Evolutionary conservation across 352 stramenopile genomes (phyloP).

Genomic region (Plasmopara halstedii): DNA sequence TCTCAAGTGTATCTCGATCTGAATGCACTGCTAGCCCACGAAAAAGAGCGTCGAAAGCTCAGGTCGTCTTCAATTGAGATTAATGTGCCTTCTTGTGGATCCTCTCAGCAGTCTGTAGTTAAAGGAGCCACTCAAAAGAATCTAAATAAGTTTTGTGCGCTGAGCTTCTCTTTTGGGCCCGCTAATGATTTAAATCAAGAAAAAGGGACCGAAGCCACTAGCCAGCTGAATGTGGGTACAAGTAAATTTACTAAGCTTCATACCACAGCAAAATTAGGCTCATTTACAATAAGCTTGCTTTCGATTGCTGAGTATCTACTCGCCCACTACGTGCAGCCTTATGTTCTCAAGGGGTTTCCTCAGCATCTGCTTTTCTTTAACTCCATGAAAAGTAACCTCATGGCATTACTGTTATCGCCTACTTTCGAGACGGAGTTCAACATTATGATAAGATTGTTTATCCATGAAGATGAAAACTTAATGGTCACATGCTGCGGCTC

Average conservation of each 20-base stretch:
- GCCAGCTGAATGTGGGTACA: slow-evolving; percentile 27
- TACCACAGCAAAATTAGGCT: slow-evolving; percentile 41
- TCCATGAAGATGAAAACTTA: slow-evolving; percentile 38
- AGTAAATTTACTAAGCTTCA: slow-evolving; percentile 66
- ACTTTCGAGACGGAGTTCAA: slow-evolving; percentile 52
- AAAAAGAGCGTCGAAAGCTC: slow-evolving; percentile 20
- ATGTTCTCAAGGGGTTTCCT: slow-evolving; percentile 41
- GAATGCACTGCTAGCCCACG: slow-evolving; percentile 41
- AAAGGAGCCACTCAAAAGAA: slow-evolving; percentile 2
- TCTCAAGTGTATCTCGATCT: slow-evolving; percentile 52
- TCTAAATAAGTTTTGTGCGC: slow-evolving; percentile 14
- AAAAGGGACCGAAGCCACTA: slow-evolving; percentile 4
- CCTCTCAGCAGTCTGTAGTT: not conserved
- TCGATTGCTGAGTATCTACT: slow-evolving; percentile 42
- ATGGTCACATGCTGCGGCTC: slow-evolving; percentile 50
- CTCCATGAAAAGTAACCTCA: slow-evolving; percentile 26
- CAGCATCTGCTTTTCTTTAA: slow-evolving; percentile 56
- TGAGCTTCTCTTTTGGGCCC: slow-evolving; percentile 18
- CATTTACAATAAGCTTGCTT: slow-evolving; percentile 36
- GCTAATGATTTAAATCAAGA: not conserved
- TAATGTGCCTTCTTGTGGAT: not conserved
- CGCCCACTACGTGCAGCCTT: slow-evolving; percentile 22
- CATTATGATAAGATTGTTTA: slow-evolving; percentile 52
- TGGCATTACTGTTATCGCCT: slow-evolving; percentile 37
- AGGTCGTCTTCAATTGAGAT: slow-evolving; percentile 4